A percentile compares a stretch with the other conserved stretches of the same genome.
These are phyloP conservation scores for Oryza rufipogon DNA, from an alignment of 176 grass and related monocot species.

Conservation along the genomic window DNA sequence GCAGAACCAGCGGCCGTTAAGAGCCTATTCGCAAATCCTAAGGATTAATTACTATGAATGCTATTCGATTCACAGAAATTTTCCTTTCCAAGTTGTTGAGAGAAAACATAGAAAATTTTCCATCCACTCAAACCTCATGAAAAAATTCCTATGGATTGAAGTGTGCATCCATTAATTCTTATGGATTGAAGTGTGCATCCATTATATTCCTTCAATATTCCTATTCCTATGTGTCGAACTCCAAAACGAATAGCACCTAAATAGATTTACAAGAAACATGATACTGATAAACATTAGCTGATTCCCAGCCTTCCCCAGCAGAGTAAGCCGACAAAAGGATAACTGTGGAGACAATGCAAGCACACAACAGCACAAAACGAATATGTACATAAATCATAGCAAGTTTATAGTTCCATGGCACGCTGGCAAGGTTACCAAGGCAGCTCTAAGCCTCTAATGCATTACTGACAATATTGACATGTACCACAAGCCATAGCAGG, in stretches of 20 bases:
- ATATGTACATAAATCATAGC: not conserved
- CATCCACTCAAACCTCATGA: no score
- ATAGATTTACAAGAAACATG: constrained; percentile 22
- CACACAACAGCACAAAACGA: not conserved
- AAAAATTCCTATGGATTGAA: no score
- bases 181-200: no score
- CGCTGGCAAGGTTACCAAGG: not conserved
- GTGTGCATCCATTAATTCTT: no score
- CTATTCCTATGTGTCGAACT: no score
- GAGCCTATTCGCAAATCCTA: no score
- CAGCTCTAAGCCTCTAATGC: not conserved
- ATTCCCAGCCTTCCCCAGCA: not conserved
- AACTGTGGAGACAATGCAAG: constrained; percentile 10
- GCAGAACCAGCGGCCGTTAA: not conserved
- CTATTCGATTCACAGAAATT: no score
- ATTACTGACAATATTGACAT: not conserved
- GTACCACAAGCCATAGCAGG: not conserved
- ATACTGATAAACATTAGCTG: not conserved
- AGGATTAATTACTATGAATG: no score
- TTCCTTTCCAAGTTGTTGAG: no score
- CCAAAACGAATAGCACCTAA: no score
- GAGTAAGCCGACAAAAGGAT: not conserved
- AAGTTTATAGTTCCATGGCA: not conserved
- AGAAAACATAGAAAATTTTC: no score
- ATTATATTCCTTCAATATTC: no score